These are phyloP conservation scores for Colletotrichum eremochloae DNA, from an alignment of 2,329 filamentous ascomycete species.

Conservation along the genomic window DNA sequence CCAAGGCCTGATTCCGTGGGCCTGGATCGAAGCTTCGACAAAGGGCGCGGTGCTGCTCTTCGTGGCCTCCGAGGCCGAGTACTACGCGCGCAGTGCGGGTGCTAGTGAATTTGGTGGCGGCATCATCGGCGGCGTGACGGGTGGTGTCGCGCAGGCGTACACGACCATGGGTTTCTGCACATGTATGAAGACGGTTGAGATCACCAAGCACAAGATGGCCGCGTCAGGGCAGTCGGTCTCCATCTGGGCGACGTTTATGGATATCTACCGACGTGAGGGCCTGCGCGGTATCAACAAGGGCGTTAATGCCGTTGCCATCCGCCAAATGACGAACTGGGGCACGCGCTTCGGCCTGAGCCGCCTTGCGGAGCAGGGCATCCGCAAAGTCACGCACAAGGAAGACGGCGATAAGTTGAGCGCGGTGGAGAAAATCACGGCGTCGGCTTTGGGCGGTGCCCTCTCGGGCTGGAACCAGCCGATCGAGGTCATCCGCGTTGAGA, in stretches of 20 bases:
- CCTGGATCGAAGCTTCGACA: constrained; percentile 99
- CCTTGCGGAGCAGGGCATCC: constrained; percentile 90
- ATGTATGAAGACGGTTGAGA: constrained; percentile 99
- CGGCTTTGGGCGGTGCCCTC: constrained; percentile 89
- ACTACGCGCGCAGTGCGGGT: constrained; percentile 84
- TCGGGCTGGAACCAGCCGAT: constrained; percentile 99
- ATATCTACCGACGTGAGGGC: constrained; percentile 94
- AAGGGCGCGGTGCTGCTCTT: constrained; percentile 99
- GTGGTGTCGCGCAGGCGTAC: constrained; percentile 97
- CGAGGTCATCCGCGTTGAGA: constrained; percentile 99
- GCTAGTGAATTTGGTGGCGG: constrained; percentile 89
- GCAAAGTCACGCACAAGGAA: constrained; percentile 81
- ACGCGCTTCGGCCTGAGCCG: constrained; percentile 94
- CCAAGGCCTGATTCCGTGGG: constrained; percentile 99
- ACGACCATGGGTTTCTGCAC: constrained; percentile 99
- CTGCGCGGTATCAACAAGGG: constrained; percentile 97
- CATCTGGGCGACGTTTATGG: constrained; percentile 95
- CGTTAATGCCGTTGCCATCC: constrained; percentile 97
- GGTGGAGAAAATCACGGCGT: constrained; percentile 89
- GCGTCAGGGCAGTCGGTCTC: constrained; percentile 84
- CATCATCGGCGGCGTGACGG: constrained; percentile 90
- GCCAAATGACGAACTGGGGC: constrained; percentile 99
- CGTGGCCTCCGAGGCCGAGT: constrained; percentile 98
- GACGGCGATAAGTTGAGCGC: constrained; percentile 82
- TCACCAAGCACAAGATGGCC: constrained; percentile 97